A percentile compares a stretch with the other conserved stretches of the same genome.
Evolutionary conservation across 768 basidiomycete genomes (phyloP).

Genomic region (Termitomyces sp.): DNA sequence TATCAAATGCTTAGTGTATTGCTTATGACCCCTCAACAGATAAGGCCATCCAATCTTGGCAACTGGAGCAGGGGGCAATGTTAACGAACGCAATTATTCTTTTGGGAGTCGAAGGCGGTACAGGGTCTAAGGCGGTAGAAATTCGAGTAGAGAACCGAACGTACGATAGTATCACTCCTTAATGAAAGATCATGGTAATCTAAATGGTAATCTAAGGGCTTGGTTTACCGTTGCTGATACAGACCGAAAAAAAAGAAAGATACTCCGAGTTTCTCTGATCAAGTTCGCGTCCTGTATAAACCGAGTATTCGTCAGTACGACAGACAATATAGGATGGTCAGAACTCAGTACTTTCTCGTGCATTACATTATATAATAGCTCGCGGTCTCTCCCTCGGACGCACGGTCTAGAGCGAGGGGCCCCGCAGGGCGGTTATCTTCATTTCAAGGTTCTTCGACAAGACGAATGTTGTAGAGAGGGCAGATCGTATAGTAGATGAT

Average conservation of each 20-base stretch:
- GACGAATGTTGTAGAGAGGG: not conserved
- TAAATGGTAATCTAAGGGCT: conserved; percentile 5
- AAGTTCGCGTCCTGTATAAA: conserved; percentile 14
- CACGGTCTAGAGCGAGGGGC: not conserved
- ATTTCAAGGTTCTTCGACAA: not conserved
- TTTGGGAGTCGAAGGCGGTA: too few relatives aligned
- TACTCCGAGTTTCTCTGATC: conserved; percentile 31
- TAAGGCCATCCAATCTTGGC: too few relatives aligned
- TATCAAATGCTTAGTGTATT: too few relatives aligned
- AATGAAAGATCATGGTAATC: not conserved
- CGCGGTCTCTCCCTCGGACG: conserved; percentile 2
- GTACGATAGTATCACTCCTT: not conserved
- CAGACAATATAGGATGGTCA: not conserved
- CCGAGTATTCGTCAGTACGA: not conserved
- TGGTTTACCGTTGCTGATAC: conserved; percentile 84
- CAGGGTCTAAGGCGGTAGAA: too few relatives aligned
- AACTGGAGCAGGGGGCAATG: too few relatives aligned
- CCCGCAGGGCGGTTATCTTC: not conserved
- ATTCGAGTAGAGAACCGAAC: too few relatives aligned
- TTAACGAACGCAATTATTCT: too few relatives aligned
- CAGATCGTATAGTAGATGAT: not conserved
- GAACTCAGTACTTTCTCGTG: conserved; percentile 6
- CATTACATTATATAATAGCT: not conserved
- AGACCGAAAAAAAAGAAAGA: conserved; percentile 92
- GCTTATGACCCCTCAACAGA: too few relatives aligned